phyloP scores from a whole-genome alignment of 2,329 filamentous ascomycete genomes.

The Aspergillus pseudonomiae region DNA sequence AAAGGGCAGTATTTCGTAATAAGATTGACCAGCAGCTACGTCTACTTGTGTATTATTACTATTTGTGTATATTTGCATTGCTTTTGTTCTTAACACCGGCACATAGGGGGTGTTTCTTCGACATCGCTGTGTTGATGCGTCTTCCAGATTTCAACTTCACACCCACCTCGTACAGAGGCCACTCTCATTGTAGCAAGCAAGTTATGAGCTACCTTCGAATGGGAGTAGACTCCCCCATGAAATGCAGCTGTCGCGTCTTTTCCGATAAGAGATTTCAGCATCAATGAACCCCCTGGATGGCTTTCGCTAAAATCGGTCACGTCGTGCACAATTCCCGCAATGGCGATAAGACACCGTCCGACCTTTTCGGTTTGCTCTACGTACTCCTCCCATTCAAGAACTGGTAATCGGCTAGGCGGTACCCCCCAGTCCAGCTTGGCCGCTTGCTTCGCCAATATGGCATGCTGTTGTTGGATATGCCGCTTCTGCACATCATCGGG shows the following conservation, averaged over 20 bases:
- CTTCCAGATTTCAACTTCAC: slow-evolving; percentile 12
- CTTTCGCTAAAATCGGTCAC: slow-evolving; percentile 15
- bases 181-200: slow-evolving; percentile 14
- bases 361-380: background rate
- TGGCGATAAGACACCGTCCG: slow-evolving; percentile 4
- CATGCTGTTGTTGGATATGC: slow-evolving; percentile 17
- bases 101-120: background rate
- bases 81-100: no score
- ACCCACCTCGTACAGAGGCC: background rate
- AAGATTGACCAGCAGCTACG: background rate
- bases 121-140: background rate
- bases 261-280: slow-evolving; percentile 10
- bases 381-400: slow-evolving; percentile 18
- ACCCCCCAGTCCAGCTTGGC: slow-evolving; percentile 15
- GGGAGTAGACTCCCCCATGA: slow-evolving; percentile 20
- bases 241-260: slow-evolving; percentile 22
- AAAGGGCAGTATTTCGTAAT: background rate
- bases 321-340: slow-evolving; percentile 20
- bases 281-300: slow-evolving; percentile 15
- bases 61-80: background rate
- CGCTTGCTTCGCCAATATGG: slow-evolving; percentile 9
- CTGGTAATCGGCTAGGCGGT: slow-evolving; percentile 10
- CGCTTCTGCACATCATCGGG: slow-evolving; percentile 22
- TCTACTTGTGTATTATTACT: background rate
- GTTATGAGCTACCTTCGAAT: slow-evolving; percentile 20